Percentiles rank a stretch among this genome's conserved stretches.
These are phyloP conservation scores for Lepidium didymum DNA, from an alignment of 345 rosid genomes.

Conservation along the genomic window DNA sequence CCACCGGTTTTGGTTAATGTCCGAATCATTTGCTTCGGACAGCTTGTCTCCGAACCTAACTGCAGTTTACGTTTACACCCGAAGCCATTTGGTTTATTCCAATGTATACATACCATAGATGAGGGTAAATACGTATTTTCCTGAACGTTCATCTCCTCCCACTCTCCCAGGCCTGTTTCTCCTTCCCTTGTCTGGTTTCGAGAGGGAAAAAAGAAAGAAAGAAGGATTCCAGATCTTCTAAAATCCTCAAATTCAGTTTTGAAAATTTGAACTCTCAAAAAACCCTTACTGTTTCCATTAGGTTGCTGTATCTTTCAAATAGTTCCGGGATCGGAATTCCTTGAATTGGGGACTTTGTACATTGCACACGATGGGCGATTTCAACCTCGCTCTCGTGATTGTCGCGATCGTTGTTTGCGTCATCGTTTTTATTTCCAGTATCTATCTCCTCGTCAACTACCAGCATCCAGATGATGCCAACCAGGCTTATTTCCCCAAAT, in stretches of 20 bases:
- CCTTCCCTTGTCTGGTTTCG: slow-evolving; percentile 12
- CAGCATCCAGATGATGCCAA: slow-evolving; percentile 99
- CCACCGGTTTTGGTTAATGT: background rate
- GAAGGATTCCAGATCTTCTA: slow-evolving; percentile 27
- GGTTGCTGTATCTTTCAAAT: background rate
- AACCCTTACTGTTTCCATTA: slow-evolving; percentile 21
- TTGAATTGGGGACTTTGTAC: slow-evolving; percentile 9
- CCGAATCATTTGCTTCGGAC: slow-evolving; percentile 10
- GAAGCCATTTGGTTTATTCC: background rate
- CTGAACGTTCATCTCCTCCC: slow-evolving; percentile 18
- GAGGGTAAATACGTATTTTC: slow-evolving; percentile 22
- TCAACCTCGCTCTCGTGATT: slow-evolving; percentile 96
- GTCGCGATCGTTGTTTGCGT: slow-evolving; percentile 89
- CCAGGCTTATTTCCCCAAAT: slow-evolving; percentile 96
- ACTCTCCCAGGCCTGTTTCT: slow-evolving; percentile 9
- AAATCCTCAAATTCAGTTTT: slow-evolving; percentile 17
- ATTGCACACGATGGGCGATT: slow-evolving; percentile 73
- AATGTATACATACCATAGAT: background rate
- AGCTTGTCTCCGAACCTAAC: slow-evolving; percentile 1
- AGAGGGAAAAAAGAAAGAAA: slow-evolving; percentile 12
- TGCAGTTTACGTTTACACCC: slow-evolving; percentile 6
- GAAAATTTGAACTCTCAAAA: background rate
- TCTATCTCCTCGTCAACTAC: slow-evolving; percentile 92
- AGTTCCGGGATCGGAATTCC: slow-evolving; percentile 17
- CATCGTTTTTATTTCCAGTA: slow-evolving; percentile 78